A percentile compares a stretch with the other conserved stretches of the same genome.
Conservation (phyloP, 1,284 basidiomycete genomes). For the Trichosporon faecale region DNA sequence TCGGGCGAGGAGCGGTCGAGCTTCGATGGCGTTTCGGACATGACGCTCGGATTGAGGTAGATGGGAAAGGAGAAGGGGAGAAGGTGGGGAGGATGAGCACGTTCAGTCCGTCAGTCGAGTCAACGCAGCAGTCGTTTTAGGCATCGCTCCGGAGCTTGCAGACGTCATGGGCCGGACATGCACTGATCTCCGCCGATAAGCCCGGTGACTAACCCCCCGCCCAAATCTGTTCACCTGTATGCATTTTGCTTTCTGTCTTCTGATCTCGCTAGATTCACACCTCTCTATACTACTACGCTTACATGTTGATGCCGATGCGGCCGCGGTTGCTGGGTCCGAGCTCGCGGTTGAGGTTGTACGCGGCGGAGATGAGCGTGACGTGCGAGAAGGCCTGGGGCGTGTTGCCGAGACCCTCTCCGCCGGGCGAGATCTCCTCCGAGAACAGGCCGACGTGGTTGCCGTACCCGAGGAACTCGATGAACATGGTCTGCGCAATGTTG, state of each 20-base stretch:
- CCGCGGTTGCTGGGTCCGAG: slow-evolving; percentile 19
- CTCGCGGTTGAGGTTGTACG: slow-evolving; percentile 52
- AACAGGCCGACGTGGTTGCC: slow-evolving; percentile 82
- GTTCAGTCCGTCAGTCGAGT: too few species aligned
- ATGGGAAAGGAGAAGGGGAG: too few species aligned
- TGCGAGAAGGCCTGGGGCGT: slow-evolving; percentile 52
- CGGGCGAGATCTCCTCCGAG: slow-evolving; percentile 60
- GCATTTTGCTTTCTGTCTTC: neutral
- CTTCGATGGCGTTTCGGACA: neutral
- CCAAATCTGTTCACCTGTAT: neutral
- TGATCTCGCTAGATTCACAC: neutral
- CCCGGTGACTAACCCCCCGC: neutral
- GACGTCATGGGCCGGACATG: neutral
- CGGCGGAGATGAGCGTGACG: slow-evolving; percentile 50
- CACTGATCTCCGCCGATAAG: neutral
- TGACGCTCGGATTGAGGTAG: too few species aligned
- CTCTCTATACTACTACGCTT: neutral
- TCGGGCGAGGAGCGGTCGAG: neutral
- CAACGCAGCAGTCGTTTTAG: too few species aligned
- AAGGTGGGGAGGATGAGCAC: too few species aligned
- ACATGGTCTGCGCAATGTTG: slow-evolving; percentile 40
- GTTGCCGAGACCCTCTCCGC: slow-evolving; percentile 52
- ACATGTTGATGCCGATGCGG: neutral
- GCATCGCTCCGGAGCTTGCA: neutral
- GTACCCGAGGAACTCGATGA: slow-evolving; percentile 57